A percentile compares a stretch with the other conserved stretches of the same genome.
These are phyloP conservation scores for Hydrangea macrophylla DNA, from an alignment of 148 eudicot genomes.

Conservation along the genomic window DNA sequence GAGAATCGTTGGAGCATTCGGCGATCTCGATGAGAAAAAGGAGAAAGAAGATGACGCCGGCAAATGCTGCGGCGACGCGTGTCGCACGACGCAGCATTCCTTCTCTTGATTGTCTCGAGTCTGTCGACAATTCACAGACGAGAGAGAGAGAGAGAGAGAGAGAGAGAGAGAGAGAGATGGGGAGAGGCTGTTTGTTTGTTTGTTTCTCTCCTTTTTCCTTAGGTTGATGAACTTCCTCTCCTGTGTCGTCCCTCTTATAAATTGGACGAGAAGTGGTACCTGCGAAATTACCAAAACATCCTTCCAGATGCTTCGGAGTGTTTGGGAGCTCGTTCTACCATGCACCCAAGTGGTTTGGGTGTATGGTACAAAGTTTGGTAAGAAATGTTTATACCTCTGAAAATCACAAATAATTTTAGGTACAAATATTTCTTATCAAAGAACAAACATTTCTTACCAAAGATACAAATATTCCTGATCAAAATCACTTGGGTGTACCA, in stretches of 20 bases:
- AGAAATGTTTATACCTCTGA: too few relatives aligned
- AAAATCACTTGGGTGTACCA: too few relatives aligned
- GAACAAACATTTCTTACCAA: too few relatives aligned
- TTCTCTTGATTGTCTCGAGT: not conserved
- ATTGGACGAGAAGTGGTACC: not conserved
- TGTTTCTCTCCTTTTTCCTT: not conserved
- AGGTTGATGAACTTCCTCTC: too few relatives aligned
- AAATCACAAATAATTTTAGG: too few relatives aligned
- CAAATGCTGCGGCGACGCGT: slow-evolving; percentile 21
- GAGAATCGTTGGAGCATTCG: slow-evolving; percentile 36
- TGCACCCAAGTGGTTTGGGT: too few relatives aligned
- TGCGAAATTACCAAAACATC: not conserved
- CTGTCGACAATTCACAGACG: not conserved
- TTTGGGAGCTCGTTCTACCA: too few relatives aligned
- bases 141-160: not conserved
- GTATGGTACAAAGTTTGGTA: too few relatives aligned
- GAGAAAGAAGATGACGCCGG: slow-evolving; percentile 19
- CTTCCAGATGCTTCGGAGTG: slow-evolving; percentile 3
- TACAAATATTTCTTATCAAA: too few relatives aligned
- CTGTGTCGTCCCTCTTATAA: not conserved
- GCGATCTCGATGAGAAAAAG: slow-evolving; percentile 25
- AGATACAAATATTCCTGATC: too few relatives aligned
- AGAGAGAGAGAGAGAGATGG: not conserved
- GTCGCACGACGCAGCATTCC: slow-evolving; percentile 18
- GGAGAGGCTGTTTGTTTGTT: not conserved